Evolutionary conservation across 202 grass and related monocot species (phyloP), one percentile per base, ranked within the genome.

Genomic region (Panicum virgatum): DNA sequence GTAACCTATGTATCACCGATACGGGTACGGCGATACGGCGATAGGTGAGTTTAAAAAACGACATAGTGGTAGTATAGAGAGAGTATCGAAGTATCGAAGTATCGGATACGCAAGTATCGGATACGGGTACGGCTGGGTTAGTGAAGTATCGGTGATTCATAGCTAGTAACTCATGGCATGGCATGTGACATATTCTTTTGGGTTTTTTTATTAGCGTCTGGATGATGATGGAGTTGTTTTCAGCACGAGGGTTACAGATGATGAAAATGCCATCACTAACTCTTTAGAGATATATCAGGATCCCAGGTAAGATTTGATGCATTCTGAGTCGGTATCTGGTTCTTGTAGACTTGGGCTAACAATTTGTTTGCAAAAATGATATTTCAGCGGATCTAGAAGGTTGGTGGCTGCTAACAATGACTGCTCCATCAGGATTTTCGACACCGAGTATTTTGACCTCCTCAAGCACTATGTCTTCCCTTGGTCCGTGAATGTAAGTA

Each of bases 251-350:
- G 87, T 92, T 57, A 92, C 90, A 50, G 72, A 84, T 57, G 90
- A 92, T 58, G 90, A 92, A 58, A 92, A 92, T 84, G 90, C 90
- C 27, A 89, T 92, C 45, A 89, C 84, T n/a, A 92, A 92, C 81
- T 89, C 90, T 71, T 71, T 92, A 72, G 90, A 87, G 40, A 89
- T 92, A 23, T 92, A 92, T 66, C 71, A 92, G 59, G 84, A 86
- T 29, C 44, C 76, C 43, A 87, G 73, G 90, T 89, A 86, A 84
- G 81, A 81, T 73, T 53, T 29, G 13, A 25, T 84, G 23, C 25
- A 70, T 61, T 53, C 46, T 16, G 6, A 46, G 59, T 47, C 12
- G 6, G 18, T 72, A 76, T 34, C 4, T 69, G 16, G 25, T 84
- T 52, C 22, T 72, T 56, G 19, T 25, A 12, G 11, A 48, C 16